Base-by-base conservation (phyloP, 1,139 yeast species). In the Geotrichum restrictum region DNA sequence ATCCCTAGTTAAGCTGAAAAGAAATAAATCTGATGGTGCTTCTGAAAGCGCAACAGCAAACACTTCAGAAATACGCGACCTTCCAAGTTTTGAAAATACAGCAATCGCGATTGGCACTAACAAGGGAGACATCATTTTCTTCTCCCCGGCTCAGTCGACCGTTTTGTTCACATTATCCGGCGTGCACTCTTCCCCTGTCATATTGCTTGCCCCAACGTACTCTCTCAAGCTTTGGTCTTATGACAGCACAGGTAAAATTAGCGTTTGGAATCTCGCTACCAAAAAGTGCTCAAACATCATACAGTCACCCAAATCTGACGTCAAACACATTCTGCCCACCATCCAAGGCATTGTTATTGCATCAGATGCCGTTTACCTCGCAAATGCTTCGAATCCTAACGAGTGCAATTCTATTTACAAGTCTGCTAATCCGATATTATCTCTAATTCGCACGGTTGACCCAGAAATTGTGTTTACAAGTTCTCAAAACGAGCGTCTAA, bases 121-220 rank as follows among this genome's bases (percentile, higher is more conserved):
- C 49, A 79, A 77, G 49, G 96, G 96, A 11, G 69, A 78, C 6
- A 70, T 85, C 1, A 69, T 84, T 57, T 64, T 88, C 11, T 88
- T 82, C 64, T 80, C 91, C 0, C 94, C 95, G 2, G 69, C 78
- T 41, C 76, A 80, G 19, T 82, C 83, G 59, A 77, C 79, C 49
- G 71, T 85, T 2, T 64, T 82, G 5, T 70, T 68, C 6, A 82
- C 76, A 55, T 70, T 86, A 40, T 67, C 72, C 7, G 76, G 80
- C 11, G 76, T 80, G 13, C 71, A 74, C 51, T 74, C 78, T 36
- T 71, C 76, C 16, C 74, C 82, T 13, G 76, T 85, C 32, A 71
- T 75, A 13, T 83, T 80, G 61, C 72, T 82, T 57, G 77, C 60
- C 1, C 44, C 45, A 16, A 45, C 22, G 14, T 14, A 43, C 16